Conservation (phyloP, 2,329 filamentous ascomycete species). For the Ascochyta rabiei region DNA sequence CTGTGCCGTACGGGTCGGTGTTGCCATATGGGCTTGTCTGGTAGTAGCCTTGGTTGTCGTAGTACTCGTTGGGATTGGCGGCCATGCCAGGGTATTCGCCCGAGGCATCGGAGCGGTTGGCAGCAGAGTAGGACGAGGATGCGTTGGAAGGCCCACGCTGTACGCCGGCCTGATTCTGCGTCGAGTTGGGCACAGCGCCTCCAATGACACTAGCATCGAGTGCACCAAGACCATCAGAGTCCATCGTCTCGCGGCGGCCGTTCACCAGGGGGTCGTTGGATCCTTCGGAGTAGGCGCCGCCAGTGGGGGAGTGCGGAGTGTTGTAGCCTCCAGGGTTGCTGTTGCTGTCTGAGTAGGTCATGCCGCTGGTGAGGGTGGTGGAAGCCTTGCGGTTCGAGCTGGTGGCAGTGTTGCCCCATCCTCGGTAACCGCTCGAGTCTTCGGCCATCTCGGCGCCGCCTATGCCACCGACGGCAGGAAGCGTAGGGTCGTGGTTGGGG, state of each 20-base stretch:
- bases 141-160: constrained; percentile 92
- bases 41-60: constrained; percentile 63
- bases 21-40: constrained; percentile 61
- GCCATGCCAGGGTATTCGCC: constrained; percentile 59
- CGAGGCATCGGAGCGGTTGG: constrained; percentile 71
- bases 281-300: constrained; percentile 69
- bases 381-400: constrained; percentile 77
- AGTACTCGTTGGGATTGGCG: constrained; percentile 57
- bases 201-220: constrained; percentile 65
- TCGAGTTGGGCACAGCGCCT: constrained; percentile 62
- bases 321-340: constrained; percentile 61
- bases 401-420: constrained; percentile 86
- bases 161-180: constrained; percentile 69
- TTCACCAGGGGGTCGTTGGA: constrained; percentile 70
- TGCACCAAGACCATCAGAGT: constrained; percentile 81
- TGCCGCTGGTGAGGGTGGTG: constrained; percentile 83
- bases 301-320: constrained; percentile 66
- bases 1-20: constrained; percentile 59
- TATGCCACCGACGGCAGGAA: constrained; percentile 62
- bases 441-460: constrained; percentile 76
- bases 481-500: constrained; percentile 90
- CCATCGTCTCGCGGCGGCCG: constrained; percentile 58
- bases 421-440: constrained; percentile 79
- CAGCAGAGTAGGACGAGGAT: constrained; percentile 91
- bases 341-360: constrained; percentile 72